Percentiles rank a stretch among this genome's conserved stretches.
Conservation (phyloP, 495 filamentous ascomycete species). For the Neurospora sp. region DNA sequence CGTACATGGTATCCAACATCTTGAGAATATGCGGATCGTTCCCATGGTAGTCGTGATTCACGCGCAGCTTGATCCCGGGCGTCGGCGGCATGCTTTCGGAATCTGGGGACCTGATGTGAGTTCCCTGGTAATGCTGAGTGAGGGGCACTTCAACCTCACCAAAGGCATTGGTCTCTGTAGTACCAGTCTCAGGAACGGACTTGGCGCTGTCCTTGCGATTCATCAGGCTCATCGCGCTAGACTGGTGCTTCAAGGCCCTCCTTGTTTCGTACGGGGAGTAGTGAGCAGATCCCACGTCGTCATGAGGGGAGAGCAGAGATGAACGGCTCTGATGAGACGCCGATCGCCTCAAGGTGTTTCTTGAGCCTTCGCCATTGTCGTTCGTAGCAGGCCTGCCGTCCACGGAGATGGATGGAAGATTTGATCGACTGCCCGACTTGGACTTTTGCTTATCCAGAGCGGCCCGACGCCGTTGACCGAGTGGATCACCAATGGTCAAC, state of each 20-base stretch:
- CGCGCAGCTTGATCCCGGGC: constrained; percentile 22
- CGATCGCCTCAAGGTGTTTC: constrained; percentile 19
- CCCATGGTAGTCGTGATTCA: constrained; percentile 69
- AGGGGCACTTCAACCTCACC: constrained; percentile 74
- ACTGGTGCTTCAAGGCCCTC: constrained; percentile 45
- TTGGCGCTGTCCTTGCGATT: constrained; percentile 71
- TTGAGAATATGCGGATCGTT: constrained; percentile 80
- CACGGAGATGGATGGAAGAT: constrained; percentile 18
- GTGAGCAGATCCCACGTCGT: constrained; percentile 25
- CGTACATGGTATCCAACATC: constrained; percentile 78
- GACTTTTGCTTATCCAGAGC: constrained; percentile 40
- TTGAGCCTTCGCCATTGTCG: constrained; percentile 14
- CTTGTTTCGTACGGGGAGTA: constrained; percentile 33
- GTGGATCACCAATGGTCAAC: constrained; percentile 67
- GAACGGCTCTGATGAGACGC: constrained; percentile 19
- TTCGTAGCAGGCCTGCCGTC: constrained; percentile 22
- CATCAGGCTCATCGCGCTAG: constrained; percentile 76
- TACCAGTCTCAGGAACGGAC: constrained; percentile 73
- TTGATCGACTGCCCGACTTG: background rate
- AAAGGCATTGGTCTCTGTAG: constrained; percentile 67
- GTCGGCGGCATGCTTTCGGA: constrained; percentile 23
- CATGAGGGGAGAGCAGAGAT: constrained; percentile 11
- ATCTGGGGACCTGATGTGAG: constrained; percentile 8
- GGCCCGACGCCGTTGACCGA: constrained; percentile 47
- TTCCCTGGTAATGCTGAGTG: constrained; percentile 23